phyloP scores from a whole-genome alignment of 148 eudicot genomes.

The Rheum nobile region DNA sequence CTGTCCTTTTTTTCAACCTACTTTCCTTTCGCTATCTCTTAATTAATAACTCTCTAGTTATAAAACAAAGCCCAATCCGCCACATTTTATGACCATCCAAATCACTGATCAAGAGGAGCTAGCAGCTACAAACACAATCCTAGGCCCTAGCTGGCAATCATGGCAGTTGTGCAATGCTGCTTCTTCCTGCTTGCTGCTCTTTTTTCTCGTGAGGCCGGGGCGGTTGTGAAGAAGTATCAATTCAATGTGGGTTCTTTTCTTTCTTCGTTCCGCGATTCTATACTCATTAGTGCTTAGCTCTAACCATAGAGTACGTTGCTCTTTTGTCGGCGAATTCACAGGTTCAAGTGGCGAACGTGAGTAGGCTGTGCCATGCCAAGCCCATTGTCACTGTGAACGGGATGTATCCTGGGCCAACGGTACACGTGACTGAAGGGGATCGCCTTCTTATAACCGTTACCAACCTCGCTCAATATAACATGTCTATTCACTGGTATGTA shows the following conservation, averaged over 20 bases:
- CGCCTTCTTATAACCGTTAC: constrained; percentile 41
- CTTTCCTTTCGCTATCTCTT: neutral
- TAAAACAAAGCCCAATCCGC: neutral
- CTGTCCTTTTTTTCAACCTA: constrained; percentile 4
- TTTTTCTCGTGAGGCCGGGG: neutral
- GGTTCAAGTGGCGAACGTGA: constrained; percentile 30
- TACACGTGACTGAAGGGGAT: constrained; percentile 53
- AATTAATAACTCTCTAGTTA: neutral
- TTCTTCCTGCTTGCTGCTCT: neutral
- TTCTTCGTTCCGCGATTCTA: neutral
- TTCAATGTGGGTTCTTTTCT: neutral
- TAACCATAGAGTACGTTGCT: neutral
- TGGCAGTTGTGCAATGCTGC: neutral
- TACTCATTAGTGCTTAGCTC: neutral
- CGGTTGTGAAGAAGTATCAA: neutral
- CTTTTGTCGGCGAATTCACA: constrained; percentile 12
- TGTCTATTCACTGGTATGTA: constrained; percentile 46
- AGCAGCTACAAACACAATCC: neutral
- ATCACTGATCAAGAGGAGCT: neutral
- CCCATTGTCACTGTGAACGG: constrained; percentile 63
- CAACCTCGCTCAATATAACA: constrained; percentile 33
- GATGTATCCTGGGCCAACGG: constrained; percentile 61
- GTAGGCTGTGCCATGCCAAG: constrained; percentile 53
- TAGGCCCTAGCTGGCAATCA: neutral
- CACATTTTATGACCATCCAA: neutral